Evolutionary conservation across 2,329 filamentous ascomycete species (phyloP), one percentile per base, ranked within the genome.

Genomic region (Ascochyta rabiei): DNA sequence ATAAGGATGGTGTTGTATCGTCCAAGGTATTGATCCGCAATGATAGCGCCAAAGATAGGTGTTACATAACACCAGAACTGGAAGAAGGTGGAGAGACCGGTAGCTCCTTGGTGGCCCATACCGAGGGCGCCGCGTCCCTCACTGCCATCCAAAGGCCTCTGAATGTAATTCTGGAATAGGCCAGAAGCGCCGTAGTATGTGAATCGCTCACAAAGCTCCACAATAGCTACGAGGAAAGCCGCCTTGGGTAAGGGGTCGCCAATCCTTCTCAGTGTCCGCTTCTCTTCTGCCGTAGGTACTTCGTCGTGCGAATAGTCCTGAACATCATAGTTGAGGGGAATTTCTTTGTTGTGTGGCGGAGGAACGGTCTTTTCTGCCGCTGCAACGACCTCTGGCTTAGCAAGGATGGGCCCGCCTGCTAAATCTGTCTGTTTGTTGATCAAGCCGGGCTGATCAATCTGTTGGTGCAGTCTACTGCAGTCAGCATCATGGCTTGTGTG

Each of bases 1-100:
- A 84, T 82, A 71, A 88, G 78, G 62, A 91, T 90, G 33, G 88
- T 90, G 70, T 85, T 84, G 79, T 86, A 91, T 59, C 87, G 86
- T 52, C 89, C 88, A 71, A 84, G 82, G 70, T 88, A 87, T 61
- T 86, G 83, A 76, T 92, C 89, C 26, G 89, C 88, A 26, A 82
- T 77, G 51, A 82, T 71, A 35, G 82, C 82, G 48, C 79, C 79
- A 15, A 78, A 46, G 33, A 79, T 76, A 1, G 78, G 78, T 3
- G 76, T 79, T 2, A 78, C 31, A 48, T 75, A 74, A 58, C 71
- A 75, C 70, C 69, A 75, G 56, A 75, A 74, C 61, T 75, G 72
- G 69, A 81, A 80, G 69, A 81, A 81, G 2, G 73, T 75, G 13
- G 74, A 76, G 8, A 81, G 68, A 48, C 76, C 78, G 44, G 79